These are phyloP conservation scores for Chrysanthemum seticuspe DNA, from an alignment of 129 eudicot genomes.

Conservation along the genomic window DNA sequence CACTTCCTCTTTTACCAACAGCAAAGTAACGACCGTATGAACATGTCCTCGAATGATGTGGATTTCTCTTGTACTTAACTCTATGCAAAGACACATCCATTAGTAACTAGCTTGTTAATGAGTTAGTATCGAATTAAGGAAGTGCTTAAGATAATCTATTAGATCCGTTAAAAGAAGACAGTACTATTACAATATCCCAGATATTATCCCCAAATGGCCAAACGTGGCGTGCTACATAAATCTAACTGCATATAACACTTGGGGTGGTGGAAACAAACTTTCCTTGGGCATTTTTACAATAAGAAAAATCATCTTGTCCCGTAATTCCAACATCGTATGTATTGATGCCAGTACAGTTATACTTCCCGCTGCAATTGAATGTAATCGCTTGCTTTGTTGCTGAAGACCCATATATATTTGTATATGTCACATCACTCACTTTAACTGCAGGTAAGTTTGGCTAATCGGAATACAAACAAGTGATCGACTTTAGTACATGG, in stretches of 20 bases:
- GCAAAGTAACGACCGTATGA: too few species aligned
- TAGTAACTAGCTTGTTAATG: too few species aligned
- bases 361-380: constrained; percentile 34
- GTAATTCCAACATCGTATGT: constrained; percentile 29
- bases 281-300: constrained; percentile 22
- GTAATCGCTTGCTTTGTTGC: constrained; percentile 29
- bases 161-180: too few species aligned
- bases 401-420: constrained; percentile 34
- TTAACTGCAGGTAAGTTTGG: constrained; percentile 25
- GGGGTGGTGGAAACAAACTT: constrained; percentile 20
- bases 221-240: neutral
- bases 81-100: too few species aligned
- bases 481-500: neutral
- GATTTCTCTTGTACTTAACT: too few species aligned
- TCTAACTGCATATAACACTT: constrained; percentile 18
- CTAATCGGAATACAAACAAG: neutral
- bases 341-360: constrained; percentile 25
- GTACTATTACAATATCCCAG: too few species aligned
- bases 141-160: too few species aligned
- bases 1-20: too few species aligned
- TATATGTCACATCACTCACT: constrained; percentile 36
- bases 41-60: too few species aligned
- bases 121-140: too few species aligned
- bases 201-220: too few species aligned
- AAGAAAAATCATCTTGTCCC: constrained; percentile 14